Conservation (phyloP, 2,329 filamentous ascomycete species). For the Gliomastix tumulicola region DNA sequence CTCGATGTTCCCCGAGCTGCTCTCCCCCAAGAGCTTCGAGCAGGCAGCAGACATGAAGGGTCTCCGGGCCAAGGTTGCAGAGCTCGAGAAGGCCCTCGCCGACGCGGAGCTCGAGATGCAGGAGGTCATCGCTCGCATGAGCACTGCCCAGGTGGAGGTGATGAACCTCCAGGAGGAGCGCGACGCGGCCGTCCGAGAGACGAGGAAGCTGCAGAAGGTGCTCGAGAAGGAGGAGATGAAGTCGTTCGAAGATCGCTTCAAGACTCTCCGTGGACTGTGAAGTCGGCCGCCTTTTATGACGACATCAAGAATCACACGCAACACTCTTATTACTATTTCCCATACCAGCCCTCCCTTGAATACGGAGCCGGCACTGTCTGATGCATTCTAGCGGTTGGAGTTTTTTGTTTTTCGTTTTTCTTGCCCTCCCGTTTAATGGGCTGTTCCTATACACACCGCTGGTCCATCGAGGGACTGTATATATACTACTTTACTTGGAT, state of each 20-base stretch:
- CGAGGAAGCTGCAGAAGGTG: conserved; percentile 59
- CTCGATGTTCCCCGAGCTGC: conserved; percentile 24
- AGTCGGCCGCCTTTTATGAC: too few species aligned
- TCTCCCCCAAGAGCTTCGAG: conserved; percentile 55
- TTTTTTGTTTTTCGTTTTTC: too few species aligned
- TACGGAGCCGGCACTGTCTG: too few species aligned
- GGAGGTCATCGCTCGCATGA: conserved; percentile 74
- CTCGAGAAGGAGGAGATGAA: conserved; percentile 59
- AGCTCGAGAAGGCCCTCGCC: conserved; percentile 69
- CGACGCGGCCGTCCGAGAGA: conserved; percentile 68
- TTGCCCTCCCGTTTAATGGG: too few species aligned
- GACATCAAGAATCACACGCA: too few species aligned
- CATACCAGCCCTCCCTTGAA: too few species aligned
- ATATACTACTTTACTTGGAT: too few species aligned
- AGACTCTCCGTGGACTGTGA: conserved; percentile 18
- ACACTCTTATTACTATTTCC: too few species aligned
- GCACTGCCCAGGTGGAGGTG: conserved; percentile 74
- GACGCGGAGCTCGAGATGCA: conserved; percentile 68
- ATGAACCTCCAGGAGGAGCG: conserved; percentile 69
- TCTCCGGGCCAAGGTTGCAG: conserved; percentile 71
- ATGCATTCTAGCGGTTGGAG: too few species aligned
- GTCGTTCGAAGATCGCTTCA: conserved; percentile 29
- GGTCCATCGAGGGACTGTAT: too few species aligned
- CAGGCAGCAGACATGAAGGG: conserved; percentile 68
- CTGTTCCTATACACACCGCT: too few species aligned